Base-by-base conservation (phyloP, 257 asterid genomes). In the Solanum tarapatanum region DNA sequence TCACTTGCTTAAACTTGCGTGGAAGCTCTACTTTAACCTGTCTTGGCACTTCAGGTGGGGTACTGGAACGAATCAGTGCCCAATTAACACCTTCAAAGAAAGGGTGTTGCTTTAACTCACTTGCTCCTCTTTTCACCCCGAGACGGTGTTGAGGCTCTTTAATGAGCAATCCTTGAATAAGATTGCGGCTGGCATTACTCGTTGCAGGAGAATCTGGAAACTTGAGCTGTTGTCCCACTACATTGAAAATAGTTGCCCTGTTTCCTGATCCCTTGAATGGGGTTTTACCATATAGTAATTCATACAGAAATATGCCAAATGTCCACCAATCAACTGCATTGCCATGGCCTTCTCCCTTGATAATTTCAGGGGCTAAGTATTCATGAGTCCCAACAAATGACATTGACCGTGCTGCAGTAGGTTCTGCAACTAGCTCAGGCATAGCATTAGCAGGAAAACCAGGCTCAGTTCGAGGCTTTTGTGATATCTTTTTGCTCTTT, bases 241-340 rank as follows among this genome's bases (percentile, higher is more conserved):
- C 90, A 66, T 90, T 90, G 89, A 90, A 88, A 55, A 90, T 90
- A 23, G 92, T 90, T 72, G 90, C 90, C 35, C 92, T 88, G 37
- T 90, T 90, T 23, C 90, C 90, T 35, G 92, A 90, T 10, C 92
- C 92, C 62, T 90, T 90, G 64, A 90, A 90, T 11, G 92, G 92
- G 51, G 92, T 90, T 86, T 86, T 90, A 88, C 92, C 90, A 39
- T 86, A 90, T 7, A 90, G 55, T 83, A 90, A 84, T 84, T 90
- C 92, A 10, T 90, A 89, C 48, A 90, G 87, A 79, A 90, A 90
- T 21, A 90, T 90, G 39, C 92, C 92, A 83, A 88, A 90, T 51
- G 92, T 90, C 92, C 92, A 90, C 92, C 92, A 90, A 80, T 90
- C 92, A 77, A 90, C 92, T 64, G 92, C 92, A 90, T 89, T 90